These are phyloP conservation scores for Blakeslea trispora DNA, from an alignment of 371 early-diverging fungal species.

Conservation along the genomic window DNA sequence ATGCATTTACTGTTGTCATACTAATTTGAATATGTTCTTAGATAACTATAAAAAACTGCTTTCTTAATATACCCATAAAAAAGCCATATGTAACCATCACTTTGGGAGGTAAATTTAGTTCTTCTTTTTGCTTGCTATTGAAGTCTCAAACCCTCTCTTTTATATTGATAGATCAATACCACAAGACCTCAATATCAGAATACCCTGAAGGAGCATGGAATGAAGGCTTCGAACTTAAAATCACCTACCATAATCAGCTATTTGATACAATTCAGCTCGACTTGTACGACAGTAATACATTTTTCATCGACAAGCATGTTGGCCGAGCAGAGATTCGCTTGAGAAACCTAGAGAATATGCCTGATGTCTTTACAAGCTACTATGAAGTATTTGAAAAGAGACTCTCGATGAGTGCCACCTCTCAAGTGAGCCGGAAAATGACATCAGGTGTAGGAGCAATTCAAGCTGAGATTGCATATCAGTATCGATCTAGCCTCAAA, in stretches of 20 bases:
- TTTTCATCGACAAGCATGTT: constrained; percentile 66
- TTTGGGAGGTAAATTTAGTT: constrained; percentile 31
- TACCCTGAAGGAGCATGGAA: constrained; percentile 64
- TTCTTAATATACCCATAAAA: constrained; percentile 35
- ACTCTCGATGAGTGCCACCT: constrained; percentile 57
- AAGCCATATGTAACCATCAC: constrained; percentile 38
- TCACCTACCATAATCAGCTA: constrained; percentile 73
- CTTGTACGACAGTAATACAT: constrained; percentile 59
- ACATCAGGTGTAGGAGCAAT: constrained; percentile 68
- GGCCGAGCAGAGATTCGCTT: constrained; percentile 74
- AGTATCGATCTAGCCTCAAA: constrained; percentile 42
- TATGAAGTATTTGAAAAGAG: constrained; percentile 72
- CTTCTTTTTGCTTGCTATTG: background rate
- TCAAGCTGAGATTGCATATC: constrained; percentile 63
- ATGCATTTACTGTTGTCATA: background rate
- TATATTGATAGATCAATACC: constrained; percentile 60
- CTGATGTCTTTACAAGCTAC: constrained; percentile 68
- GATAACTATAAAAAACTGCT: constrained; percentile 34
- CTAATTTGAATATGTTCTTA: background rate
- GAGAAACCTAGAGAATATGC: constrained; percentile 62
- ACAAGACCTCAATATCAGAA: constrained; percentile 64
- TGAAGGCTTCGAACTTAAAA: constrained; percentile 71
- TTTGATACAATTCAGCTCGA: constrained; percentile 73
- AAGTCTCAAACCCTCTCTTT: background rate
- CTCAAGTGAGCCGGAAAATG: constrained; percentile 57